Base-by-base conservation (phyloP, 192 early-diverging fungal species). In the Podila epigama region DNA sequence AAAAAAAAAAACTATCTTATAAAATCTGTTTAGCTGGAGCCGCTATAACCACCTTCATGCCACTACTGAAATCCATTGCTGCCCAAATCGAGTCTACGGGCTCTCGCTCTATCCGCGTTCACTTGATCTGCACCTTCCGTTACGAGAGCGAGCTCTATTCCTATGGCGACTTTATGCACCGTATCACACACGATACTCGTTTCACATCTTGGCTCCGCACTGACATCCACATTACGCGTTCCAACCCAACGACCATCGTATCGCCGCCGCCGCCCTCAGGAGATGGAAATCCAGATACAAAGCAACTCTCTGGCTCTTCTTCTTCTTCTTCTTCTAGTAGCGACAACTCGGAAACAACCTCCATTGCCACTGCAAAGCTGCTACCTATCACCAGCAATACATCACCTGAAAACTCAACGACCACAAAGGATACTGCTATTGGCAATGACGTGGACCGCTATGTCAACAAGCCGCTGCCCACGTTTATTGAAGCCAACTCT, bases 81-180 rank as follows among this genome's bases (percentile, higher is more conserved):
- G 63, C 63, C 25, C 63, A 54, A 37, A 65, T 65, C 39, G 63
- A 62, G 3, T 40, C 60, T 10, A 42, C 32, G 10, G 44, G 29
- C 27, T 29, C 18, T 4, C 16, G 11, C 2, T 15, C 27, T 18
- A 32, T 54, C 29, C 52, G 29, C 11, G 27, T 18, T 15, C 52
- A 54, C 16, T 3, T 54, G 29, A 54, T 62, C 33, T 62, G 60
- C 42, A 65, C 63, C 10, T 65, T 65, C 63, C 51, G 63, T 3
- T 65, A 56, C 29, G 63, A 65, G 31, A 55, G 52, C 52, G 63
- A 65, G 63, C 35, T 65, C n/a, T 65, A 65, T 7, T 35, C 63
- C 12, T 65, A 65, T 39, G 63, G 63, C 31, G 52, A 65, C 12
- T 65, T 65, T 20, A 28, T 65, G 52, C 35, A 65, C 27, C 51